These are phyloP conservation scores for Bidens hawaiensis DNA, from an alignment of 140 eudicot genomes.

Conservation along the genomic window DNA sequence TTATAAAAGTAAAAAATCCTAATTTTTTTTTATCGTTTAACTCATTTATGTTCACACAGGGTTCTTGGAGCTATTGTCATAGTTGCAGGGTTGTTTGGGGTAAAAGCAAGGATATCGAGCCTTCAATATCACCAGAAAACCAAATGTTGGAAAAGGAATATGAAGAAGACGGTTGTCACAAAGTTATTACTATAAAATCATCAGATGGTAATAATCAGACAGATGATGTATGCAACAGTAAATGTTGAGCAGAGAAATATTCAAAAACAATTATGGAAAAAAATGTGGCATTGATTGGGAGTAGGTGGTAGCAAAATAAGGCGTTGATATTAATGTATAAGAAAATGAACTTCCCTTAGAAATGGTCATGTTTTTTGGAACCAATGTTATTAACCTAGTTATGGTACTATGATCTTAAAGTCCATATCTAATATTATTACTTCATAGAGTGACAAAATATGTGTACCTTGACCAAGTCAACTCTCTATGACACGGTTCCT, in stretches of 20 bases:
- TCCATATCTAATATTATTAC: slow-evolving; percentile 11
- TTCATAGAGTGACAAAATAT: background rate
- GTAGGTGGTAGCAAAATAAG: slow-evolving; percentile 22
- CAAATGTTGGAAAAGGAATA: slow-evolving; percentile 15
- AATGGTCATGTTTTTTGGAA: slow-evolving; percentile 17
- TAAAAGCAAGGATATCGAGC: slow-evolving; percentile 64
- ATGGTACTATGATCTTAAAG: slow-evolving; percentile 9
- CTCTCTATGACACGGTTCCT: slow-evolving; percentile 30
- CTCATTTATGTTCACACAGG: slow-evolving; percentile 40
- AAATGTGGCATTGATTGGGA: slow-evolving; percentile 18
- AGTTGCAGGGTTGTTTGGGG: slow-evolving; percentile 95
- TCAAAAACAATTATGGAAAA: slow-evolving; percentile 15
- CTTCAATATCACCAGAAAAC: slow-evolving; percentile 32
- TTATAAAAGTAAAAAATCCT: background rate
- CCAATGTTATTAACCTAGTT: slow-evolving; percentile 11
- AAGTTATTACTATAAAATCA: slow-evolving; percentile 35
- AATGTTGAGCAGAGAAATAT: slow-evolving; percentile 6
- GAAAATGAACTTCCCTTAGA: slow-evolving; percentile 19
- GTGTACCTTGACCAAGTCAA: slow-evolving; percentile 31
- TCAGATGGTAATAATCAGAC: slow-evolving; percentile 27
- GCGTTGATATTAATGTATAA: slow-evolving; percentile 16
- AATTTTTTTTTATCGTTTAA: slow-evolving; percentile 4
- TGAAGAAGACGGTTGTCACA: slow-evolving; percentile 25
- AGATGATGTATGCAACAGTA: slow-evolving; percentile 14
- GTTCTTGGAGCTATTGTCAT: slow-evolving; percentile 83